A percentile compares a stretch with the other conserved stretches of the same genome.
phyloP scores from a whole-genome alignment of 106 monocot genomes.

The Hemerocallis citrina region DNA sequence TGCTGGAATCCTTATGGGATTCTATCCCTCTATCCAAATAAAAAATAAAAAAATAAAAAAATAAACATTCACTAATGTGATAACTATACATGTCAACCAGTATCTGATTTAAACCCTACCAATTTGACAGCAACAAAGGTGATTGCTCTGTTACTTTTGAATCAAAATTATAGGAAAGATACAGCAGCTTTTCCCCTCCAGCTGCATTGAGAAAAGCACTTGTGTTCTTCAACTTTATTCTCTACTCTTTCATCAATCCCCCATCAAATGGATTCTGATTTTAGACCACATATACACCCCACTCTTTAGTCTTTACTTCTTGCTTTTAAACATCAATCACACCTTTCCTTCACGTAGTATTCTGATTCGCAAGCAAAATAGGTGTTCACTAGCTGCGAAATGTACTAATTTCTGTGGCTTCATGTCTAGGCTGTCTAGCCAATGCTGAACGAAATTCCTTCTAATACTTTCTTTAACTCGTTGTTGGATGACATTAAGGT shows the following conservation, averaged over 20 bases:
- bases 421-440: too few relatives aligned
- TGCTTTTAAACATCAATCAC: constrained; percentile 5
- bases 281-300: background rate
- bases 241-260: constrained; percentile 6
- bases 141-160: too few relatives aligned
- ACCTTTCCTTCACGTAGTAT: background rate
- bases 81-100: constrained; percentile 4
- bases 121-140: constrained; percentile 11
- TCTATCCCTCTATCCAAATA: too few relatives aligned
- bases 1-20: too few relatives aligned
- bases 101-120: constrained; percentile 2
- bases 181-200: constrained; percentile 6
- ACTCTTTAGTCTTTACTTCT: too few relatives aligned
- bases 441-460: too few relatives aligned
- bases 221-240: constrained; percentile 22
- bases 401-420: too few relatives aligned
- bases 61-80: background rate
- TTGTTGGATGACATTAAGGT: too few relatives aligned
- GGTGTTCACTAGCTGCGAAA: too few relatives aligned
- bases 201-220: constrained; percentile 14
- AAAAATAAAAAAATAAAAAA: too few relatives aligned
- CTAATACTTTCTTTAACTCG: too few relatives aligned
- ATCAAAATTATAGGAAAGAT: constrained; percentile 24
- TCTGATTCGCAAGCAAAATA: too few relatives aligned
- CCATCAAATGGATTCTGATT: background rate